A percentile compares a stretch with the other conserved stretches of the same genome.
These are phyloP conservation scores for Dactylellina cionopaga DNA, from an alignment of 2,329 filamentous ascomycete species.

Conservation along the genomic window DNA sequence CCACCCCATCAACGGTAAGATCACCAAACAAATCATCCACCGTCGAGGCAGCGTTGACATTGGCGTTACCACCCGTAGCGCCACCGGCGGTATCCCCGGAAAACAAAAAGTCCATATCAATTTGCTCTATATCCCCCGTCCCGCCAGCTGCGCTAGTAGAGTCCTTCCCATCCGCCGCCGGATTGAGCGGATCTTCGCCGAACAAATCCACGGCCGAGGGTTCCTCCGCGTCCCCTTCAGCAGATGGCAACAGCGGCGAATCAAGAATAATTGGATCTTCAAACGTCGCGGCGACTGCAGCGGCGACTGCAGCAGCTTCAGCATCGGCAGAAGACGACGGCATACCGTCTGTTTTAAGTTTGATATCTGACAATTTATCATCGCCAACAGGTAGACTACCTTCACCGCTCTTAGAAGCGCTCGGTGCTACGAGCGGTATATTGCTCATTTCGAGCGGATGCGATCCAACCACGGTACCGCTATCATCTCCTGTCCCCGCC, in stretches of 20 bases:
- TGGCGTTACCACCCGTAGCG: background rate
- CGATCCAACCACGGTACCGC: background rate
- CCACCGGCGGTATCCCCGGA: background rate
- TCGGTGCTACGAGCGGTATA: conserved; percentile 42
- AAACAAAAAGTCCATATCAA: conserved; percentile 50
- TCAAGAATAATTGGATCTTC: conserved; percentile 43
- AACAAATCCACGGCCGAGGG: conserved; percentile 36
- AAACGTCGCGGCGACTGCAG: conserved; percentile 23
- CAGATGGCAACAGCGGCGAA: conserved; percentile 31
- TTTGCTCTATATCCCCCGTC: conserved; percentile 27
- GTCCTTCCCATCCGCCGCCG: conserved; percentile 14
- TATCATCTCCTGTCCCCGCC: background rate
- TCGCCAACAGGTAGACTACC: background rate
- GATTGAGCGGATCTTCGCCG: conserved; percentile 39
- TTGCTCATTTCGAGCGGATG: conserved; percentile 36
- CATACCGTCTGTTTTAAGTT: conserved; percentile 12
- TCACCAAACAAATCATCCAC: conserved; percentile 40
- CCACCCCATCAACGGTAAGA: conserved; percentile 14
- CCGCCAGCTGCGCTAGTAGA: background rate
- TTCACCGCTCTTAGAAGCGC: conserved; percentile 1
- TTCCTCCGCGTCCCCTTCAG: conserved; percentile 6
- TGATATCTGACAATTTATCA: background rate
- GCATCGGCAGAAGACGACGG: background rate
- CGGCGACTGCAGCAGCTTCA: background rate
- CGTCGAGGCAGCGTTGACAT: background rate